phyloP scores from a whole-genome alignment of 2,329 filamentous ascomycete species.

The Alternaria arbusti region DNA sequence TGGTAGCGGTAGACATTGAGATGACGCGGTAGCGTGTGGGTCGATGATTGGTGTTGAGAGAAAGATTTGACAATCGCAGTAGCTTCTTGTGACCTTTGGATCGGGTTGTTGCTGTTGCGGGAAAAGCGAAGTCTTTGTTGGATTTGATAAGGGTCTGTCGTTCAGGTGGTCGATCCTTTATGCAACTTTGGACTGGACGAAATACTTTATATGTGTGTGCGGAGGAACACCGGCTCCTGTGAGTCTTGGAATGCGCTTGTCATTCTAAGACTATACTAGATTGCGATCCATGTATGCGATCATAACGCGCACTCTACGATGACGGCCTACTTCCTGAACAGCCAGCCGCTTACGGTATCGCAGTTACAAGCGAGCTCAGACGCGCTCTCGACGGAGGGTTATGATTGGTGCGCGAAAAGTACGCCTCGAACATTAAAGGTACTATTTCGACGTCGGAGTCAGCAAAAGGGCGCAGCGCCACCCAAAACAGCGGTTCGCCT shows the following conservation, averaged over 20 bases:
- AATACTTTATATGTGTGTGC: neutral
- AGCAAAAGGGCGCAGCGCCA: neutral
- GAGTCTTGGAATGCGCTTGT: neutral
- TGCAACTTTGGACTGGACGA: neutral
- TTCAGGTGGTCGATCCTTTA: no score
- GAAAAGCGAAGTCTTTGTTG: no score
- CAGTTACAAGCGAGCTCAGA: neutral
- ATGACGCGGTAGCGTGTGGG: neutral
- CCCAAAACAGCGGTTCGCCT: neutral
- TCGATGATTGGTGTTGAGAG: neutral
- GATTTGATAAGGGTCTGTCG: neutral
- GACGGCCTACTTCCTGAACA: neutral
- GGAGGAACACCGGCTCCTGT: neutral
- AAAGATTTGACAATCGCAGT: neutral
- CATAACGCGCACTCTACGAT: neutral
- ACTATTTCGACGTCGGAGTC: neutral
- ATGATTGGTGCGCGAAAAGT: neutral
- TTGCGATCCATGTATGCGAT: neutral
- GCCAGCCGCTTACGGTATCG: neutral
- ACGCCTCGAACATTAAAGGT: neutral
- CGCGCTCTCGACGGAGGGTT: accelerated
- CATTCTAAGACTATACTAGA: no score
- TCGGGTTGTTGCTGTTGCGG: neutral
- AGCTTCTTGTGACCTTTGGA: neutral
- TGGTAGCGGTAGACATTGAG: conserved; percentile 10